Evolutionary conservation across 352 stramenopile species (phyloP).

Genomic region (Pythium dissotocum): DNA sequence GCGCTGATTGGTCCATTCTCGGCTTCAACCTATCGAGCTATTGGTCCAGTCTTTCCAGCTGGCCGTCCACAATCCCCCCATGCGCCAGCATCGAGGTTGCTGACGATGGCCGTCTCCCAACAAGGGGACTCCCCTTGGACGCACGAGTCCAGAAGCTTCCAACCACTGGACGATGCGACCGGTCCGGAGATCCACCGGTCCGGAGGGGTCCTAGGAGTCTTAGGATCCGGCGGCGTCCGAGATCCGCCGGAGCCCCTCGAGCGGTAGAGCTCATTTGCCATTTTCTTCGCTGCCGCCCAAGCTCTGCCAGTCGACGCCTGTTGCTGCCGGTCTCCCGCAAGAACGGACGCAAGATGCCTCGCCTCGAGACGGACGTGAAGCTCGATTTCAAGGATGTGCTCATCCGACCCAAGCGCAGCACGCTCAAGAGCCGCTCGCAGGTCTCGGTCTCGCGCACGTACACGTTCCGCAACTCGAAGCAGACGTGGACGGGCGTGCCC

Average conservation of each 20-base stretch:
- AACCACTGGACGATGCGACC: conserved; percentile 6
- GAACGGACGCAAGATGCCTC: conserved; percentile 53
- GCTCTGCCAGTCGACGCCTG: conserved; percentile 9
- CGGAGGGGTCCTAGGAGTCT: neutral
- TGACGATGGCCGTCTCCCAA: neutral
- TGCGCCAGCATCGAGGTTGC: neutral
- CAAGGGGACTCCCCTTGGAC: neutral
- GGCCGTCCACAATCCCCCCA: neutral
- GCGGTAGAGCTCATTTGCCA: conserved; percentile 28
- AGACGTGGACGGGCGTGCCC: conserved; percentile 75
- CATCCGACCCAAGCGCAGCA: conserved; percentile 92
- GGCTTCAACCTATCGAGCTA: conserved; percentile 19
- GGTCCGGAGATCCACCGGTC: neutral
- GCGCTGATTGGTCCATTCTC: conserved; percentile 13
- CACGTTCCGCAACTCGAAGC: conserved; percentile 77
- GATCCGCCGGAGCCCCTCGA: neutral
- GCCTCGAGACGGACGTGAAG: conserved; percentile 89
- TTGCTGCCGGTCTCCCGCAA: neutral
- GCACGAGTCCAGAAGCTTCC: neutral
- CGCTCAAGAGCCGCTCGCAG: conserved; percentile 86
- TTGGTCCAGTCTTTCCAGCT: conserved; percentile 4
- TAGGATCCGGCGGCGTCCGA: neutral
- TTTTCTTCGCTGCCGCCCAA: conserved; percentile 27
- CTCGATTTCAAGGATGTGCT: conserved; percentile 94
- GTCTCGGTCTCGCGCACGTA: conserved; percentile 75